A percentile compares a stretch with the other conserved stretches of the same genome.
phyloP scores from a whole-genome alignment of 2,329 filamentous ascomycete genomes.

The Drechslera avenae region DNA sequence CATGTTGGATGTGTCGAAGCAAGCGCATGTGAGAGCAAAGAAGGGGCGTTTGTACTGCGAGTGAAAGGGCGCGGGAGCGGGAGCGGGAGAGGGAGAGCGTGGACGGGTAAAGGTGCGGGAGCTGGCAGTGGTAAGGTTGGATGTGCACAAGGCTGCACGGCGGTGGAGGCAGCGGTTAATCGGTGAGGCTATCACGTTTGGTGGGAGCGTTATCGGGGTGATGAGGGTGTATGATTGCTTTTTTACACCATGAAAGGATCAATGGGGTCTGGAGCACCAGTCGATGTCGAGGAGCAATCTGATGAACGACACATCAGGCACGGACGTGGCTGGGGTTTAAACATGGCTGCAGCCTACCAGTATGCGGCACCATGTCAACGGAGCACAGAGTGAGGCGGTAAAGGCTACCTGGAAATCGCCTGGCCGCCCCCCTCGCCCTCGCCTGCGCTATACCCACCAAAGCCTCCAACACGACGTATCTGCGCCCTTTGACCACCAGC shows the following conservation, averaged over 20 bases:
- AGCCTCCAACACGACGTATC: slow-evolving; percentile 13
- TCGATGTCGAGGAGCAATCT: not conserved
- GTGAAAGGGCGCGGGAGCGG: too few species aligned
- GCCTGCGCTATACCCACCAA: slow-evolving; percentile 18
- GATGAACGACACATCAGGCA: slow-evolving; percentile 9
- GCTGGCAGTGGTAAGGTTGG: slow-evolving; percentile 1
- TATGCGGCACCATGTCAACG: slow-evolving; percentile 19
- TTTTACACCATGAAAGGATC: not conserved
- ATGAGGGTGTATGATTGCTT: not conserved
- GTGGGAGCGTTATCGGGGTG: slow-evolving; percentile 3
- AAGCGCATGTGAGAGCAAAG: slow-evolving; percentile 17
- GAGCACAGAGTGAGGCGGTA: slow-evolving; percentile 33
- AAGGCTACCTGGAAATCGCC: slow-evolving; percentile 23
- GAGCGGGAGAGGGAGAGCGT: too few species aligned
- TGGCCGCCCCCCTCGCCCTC: too few species aligned
- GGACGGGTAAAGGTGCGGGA: slow-evolving; percentile 8
- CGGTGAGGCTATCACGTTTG: slow-evolving; percentile 7
- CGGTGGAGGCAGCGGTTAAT: slow-evolving; percentile 12
- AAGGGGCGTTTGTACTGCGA: slow-evolving; percentile 2
- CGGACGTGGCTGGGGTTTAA: slow-evolving; percentile 32
- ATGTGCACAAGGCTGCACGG: slow-evolving; percentile 21
- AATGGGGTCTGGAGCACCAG: not conserved
- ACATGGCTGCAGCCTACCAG: slow-evolving; percentile 30
- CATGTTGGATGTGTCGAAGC: slow-evolving; percentile 36
- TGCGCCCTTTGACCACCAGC: slow-evolving; percentile 25